phyloP scores from a whole-genome alignment of 2,329 filamentous ascomycete species.

The Tolypocladium inflatum region DNA sequence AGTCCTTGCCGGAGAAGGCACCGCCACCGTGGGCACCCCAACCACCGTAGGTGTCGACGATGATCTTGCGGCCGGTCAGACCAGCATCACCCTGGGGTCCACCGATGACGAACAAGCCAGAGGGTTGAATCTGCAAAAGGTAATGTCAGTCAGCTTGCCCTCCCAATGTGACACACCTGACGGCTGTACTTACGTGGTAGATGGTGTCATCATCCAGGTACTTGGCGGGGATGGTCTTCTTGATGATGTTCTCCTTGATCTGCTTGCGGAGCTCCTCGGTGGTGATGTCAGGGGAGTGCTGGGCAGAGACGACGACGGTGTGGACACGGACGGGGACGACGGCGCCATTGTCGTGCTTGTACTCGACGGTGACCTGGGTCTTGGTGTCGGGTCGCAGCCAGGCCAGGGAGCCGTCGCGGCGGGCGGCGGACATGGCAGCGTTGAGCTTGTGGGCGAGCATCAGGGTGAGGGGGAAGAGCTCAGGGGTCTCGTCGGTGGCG shows the following conservation, averaged over 20 bases:
- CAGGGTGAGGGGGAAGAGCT: conserved; percentile 90
- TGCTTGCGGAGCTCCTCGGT: conserved; percentile 90
- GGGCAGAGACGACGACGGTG: conserved; percentile 93
- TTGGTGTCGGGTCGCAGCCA: conserved; percentile 99
- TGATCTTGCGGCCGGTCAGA: conserved; percentile 98
- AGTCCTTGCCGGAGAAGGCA: conserved; percentile 99
- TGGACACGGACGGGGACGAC: conserved; percentile 88
- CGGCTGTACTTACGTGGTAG: conserved; percentile 65
- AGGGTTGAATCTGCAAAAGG: conserved; percentile 71
- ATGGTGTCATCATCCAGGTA: conserved; percentile 88
- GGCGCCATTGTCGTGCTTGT: conserved; percentile 90
- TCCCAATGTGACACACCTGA: neutral
- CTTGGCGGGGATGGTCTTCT: conserved; percentile 84
- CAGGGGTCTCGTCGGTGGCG: conserved; percentile 97
- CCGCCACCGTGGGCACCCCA: conserved; percentile 99
- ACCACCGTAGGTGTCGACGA: conserved; percentile 98
- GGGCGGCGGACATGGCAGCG: conserved; percentile 82
- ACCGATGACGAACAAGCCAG: conserved; percentile 97
- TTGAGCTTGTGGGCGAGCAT: conserved; percentile 96
- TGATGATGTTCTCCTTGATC: conserved; percentile 95
- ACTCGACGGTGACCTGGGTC: conserved; percentile 99
- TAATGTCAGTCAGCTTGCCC: conserved; percentile 3
- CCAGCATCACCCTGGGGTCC: conserved; percentile 98
- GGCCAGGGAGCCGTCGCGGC: conserved; percentile 75
- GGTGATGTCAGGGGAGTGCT: conserved; percentile 81